A percentile compares a stretch with the other conserved stretches of the same genome.
These are phyloP conservation scores for Jackrogersella multiformis DNA, from an alignment of 495 filamentous ascomycete genomes.

Conservation along the genomic window DNA sequence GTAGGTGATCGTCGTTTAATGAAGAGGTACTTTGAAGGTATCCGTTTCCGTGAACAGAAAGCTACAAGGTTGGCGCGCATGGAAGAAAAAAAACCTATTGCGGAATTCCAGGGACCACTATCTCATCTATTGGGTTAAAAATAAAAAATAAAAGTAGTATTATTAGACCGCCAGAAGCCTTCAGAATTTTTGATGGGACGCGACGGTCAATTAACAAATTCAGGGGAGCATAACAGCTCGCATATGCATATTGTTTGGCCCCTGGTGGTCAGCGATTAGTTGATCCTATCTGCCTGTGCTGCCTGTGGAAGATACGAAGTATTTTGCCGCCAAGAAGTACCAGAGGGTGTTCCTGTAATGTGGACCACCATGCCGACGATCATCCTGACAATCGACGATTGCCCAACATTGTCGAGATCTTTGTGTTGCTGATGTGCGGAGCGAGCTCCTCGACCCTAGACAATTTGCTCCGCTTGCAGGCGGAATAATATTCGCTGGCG, in stretches of 20 bases:
- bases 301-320: slow-evolving; percentile 34
- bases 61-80: slow-evolving; percentile 35
- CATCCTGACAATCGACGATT: slow-evolving; percentile 34
- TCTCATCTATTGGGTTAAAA: slow-evolving; percentile 6
- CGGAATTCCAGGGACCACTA: slow-evolving; percentile 29
- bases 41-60: slow-evolving; percentile 12
- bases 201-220: slow-evolving; percentile 12
- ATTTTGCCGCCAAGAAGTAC: slow-evolving; percentile 29
- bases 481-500: slow-evolving; percentile 13
- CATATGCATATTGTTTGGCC: slow-evolving; percentile 10
- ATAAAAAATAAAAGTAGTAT: slow-evolving; percentile 28
- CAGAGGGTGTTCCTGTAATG: slow-evolving; percentile 30
- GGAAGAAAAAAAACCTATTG: slow-evolving; percentile 9
- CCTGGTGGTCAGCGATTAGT: slow-evolving; percentile 31
- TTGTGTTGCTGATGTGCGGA: slow-evolving; percentile 36
- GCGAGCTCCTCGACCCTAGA: slow-evolving; percentile 19
- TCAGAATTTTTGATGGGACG: slow-evolving; percentile 20
- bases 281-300: slow-evolving; percentile 28
- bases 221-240: slow-evolving; percentile 17
- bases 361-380: slow-evolving; percentile 19
- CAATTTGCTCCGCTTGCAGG: slow-evolving; percentile 33
- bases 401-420: slow-evolving; percentile 39
- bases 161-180: slow-evolving; percentile 37
- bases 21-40: neutral
- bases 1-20: too few relatives aligned